phyloP scores from a whole-genome alignment of 495 filamentous ascomycete species.

The Peziza echinospora region DNA sequence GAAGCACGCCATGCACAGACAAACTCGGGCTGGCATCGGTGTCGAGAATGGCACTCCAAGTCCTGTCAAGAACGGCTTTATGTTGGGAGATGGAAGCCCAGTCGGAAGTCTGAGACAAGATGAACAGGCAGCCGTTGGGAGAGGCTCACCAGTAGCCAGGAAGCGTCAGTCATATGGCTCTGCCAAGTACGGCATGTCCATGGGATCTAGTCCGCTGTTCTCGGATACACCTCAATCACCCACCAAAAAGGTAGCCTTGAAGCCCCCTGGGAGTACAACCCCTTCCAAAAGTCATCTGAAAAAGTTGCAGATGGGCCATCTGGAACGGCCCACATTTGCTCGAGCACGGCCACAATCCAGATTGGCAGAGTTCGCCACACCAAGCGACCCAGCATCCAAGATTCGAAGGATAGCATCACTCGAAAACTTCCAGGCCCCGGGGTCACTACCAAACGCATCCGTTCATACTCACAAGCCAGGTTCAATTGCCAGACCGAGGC shows the following conservation, averaged over 20 bases:
- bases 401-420: constrained; percentile 49
- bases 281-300: neutral
- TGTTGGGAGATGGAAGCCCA: constrained; percentile 38
- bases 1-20: constrained; percentile 10
- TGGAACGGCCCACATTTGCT: constrained; percentile 16
- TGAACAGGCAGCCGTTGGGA: constrained; percentile 30
- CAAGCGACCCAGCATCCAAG: constrained; percentile 25
- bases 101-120: no score
- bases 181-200: neutral
- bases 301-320: neutral
- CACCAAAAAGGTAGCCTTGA: neutral
- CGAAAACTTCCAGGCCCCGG: constrained; percentile 46
- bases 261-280: no score
- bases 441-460: constrained; percentile 33
- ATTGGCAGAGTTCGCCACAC: constrained; percentile 28
- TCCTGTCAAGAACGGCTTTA: constrained; percentile 68
- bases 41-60: constrained; percentile 33
- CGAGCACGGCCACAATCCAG: constrained; percentile 22
- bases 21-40: constrained; percentile 13
- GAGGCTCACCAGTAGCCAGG: constrained; percentile 53
- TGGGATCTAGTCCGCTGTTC: neutral
- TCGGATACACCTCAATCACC: constrained; percentile 3
- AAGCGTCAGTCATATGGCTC: constrained; percentile 7
- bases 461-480: constrained; percentile 29
- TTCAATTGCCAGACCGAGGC: constrained; percentile 28